Percentiles rank a stretch among this genome's conserved stretches.
Evolutionary conservation across 768 basidiomycete species (phyloP).

Genomic region (Russula ochroleuca): DNA sequence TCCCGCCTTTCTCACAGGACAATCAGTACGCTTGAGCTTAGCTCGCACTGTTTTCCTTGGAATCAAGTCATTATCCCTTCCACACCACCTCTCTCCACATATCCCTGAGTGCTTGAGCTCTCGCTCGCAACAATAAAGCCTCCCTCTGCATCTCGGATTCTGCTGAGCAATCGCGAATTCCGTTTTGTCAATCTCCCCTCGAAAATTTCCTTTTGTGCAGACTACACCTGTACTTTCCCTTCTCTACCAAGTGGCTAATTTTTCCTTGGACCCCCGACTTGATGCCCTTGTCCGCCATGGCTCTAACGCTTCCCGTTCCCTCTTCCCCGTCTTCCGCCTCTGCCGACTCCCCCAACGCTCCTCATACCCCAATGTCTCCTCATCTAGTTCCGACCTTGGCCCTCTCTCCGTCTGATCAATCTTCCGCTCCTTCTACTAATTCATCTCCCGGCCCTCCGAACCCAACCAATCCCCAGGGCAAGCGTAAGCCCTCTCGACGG

Average conservation of each 20-base stretch:
- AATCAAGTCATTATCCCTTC: conserved; percentile 33
- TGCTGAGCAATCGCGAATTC: conserved; percentile 50
- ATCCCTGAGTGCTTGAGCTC: conserved; percentile 16
- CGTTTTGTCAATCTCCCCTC: conserved; percentile 29
- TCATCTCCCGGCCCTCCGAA: conserved; percentile 25
- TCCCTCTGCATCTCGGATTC: conserved; percentile 47
- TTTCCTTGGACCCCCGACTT: background rate
- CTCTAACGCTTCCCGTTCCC: conserved; percentile 40
- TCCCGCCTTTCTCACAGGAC: conserved; percentile 45
- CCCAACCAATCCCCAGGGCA: conserved; percentile 41
- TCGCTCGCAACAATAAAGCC: conserved; percentile 26
- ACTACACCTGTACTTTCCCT: conserved; percentile 29
- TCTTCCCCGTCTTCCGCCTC: conserved; percentile 41
- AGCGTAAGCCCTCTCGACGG: conserved; percentile 80
- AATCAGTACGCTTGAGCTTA: conserved; percentile 37
- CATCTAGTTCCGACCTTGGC: conserved; percentile 36
- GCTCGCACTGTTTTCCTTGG: conserved; percentile 29
- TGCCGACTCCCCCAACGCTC: conserved; percentile 42
- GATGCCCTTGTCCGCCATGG: conserved; percentile 35
- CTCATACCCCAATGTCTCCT: conserved; percentile 49
- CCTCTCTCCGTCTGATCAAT: conserved; percentile 36
- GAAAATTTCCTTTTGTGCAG: conserved; percentile 20
- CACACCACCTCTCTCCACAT: conserved; percentile 11
- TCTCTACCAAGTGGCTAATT: background rate
- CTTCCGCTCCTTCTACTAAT: conserved; percentile 27